Evolutionary conservation across 305 asterid species (phyloP).

Genomic region (Fraxinus sp.): DNA sequence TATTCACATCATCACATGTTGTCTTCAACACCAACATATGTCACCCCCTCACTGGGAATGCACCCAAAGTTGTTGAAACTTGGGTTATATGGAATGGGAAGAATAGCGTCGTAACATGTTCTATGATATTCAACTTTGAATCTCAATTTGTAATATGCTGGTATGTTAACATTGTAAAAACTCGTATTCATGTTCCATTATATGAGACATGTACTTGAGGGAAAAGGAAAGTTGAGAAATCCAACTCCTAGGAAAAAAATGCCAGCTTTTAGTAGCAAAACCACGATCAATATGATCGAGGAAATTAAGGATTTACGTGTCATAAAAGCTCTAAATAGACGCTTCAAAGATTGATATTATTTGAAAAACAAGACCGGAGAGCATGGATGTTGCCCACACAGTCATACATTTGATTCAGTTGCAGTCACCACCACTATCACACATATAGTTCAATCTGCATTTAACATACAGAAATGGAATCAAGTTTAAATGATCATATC

Average conservation of each 20-base stretch:
- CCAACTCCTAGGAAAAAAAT: background rate
- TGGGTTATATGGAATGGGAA: too few species aligned
- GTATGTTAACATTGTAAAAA: background rate
- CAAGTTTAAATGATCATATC: constrained; percentile 47
- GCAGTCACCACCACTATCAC: background rate
- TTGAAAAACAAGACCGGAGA: background rate
- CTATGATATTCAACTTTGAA: too few species aligned
- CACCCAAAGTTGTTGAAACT: too few species aligned
- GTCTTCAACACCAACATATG: background rate
- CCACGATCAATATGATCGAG: background rate
- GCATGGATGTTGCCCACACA: background rate
- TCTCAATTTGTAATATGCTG: background rate
- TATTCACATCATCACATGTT: too few species aligned
- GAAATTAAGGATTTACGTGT: background rate
- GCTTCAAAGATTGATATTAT: background rate
- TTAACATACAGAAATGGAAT: background rate
- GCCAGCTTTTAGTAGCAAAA: background rate
- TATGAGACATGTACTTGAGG: background rate
- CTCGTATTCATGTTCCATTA: background rate
- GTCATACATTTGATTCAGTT: background rate
- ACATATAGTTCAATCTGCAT: background rate
- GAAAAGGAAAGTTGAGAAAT: background rate
- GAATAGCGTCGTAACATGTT: too few species aligned
- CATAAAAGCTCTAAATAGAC: background rate
- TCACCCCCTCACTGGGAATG: too few species aligned